These are phyloP conservation scores for Sonneratia caseolaris DNA, from an alignment of 345 rosid species.

Conservation along the genomic window DNA sequence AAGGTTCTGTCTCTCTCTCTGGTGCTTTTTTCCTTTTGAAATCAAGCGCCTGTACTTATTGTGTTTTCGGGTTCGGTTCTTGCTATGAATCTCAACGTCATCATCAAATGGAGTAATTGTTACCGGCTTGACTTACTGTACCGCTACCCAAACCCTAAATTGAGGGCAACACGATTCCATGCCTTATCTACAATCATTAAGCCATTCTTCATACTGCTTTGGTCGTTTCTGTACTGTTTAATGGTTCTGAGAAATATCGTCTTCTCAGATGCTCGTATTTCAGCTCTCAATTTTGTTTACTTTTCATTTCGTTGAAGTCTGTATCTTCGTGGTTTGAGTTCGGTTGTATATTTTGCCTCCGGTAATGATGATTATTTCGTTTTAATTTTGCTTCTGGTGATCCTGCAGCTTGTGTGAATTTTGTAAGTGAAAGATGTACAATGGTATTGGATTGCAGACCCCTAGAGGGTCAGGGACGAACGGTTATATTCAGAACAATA, in stretches of 20 bases:
- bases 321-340: background rate
- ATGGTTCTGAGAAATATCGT: too few species aligned
- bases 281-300: background rate
- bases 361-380: background rate
- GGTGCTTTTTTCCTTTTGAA: background rate
- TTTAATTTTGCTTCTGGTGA: background rate
- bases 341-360: background rate
- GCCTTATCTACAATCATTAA: background rate
- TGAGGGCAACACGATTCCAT: background rate
- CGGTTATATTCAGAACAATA: slow-evolving; percentile 81
- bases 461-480: slow-evolving; percentile 97
- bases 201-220: background rate
- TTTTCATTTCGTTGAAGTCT: background rate
- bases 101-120: background rate
- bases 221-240: background rate
- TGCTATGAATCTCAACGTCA: background rate
- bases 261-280: background rate
- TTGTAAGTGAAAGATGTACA: slow-evolving; percentile 46
- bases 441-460: slow-evolving; percentile 89
- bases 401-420: background rate
- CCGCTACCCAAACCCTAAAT: background rate
- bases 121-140: background rate
- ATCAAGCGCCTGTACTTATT: background rate
- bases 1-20: background rate
- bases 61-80: background rate